Evolutionary conservation across 306 rosid genomes (phyloP).

Genomic region (Ormosia emarginata): DNA sequence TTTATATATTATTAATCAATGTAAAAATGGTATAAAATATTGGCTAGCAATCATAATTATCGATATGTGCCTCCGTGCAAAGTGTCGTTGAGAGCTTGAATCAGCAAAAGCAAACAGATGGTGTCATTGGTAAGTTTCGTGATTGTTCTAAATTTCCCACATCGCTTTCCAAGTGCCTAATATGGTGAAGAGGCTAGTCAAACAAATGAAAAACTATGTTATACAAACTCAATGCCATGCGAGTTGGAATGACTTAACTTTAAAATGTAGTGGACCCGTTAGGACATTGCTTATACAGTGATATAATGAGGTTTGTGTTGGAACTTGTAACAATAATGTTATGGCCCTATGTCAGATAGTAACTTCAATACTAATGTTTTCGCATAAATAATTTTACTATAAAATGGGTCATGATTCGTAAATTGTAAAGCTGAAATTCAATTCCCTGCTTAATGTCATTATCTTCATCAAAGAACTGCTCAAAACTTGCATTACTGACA

Average conservation of each 20-base stretch:
- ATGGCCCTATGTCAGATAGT: conserved; percentile 30
- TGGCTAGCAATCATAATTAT: too few species aligned
- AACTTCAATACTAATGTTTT: conserved; percentile 12
- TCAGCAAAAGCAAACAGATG: conserved; percentile 29
- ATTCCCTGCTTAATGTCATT: conserved; percentile 11
- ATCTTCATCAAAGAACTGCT: not conserved
- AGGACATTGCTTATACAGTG: conserved; percentile 31
- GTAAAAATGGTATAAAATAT: too few species aligned
- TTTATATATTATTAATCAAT: too few species aligned
- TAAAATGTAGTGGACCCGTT: conserved; percentile 40
- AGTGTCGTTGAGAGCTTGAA: conserved; percentile 40
- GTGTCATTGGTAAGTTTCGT: conserved; percentile 39
- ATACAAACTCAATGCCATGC: conserved; percentile 28
- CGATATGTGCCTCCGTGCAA: conserved; percentile 25
- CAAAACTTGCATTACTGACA: not conserved
- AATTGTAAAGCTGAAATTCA: conserved; percentile 20
- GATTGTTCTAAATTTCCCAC: conserved; percentile 47
- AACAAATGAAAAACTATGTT: conserved; percentile 33
- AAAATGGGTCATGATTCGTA: conserved; percentile 14
- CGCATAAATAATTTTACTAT: conserved; percentile 18
- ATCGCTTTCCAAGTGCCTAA: conserved; percentile 41
- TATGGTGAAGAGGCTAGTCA: conserved; percentile 47
- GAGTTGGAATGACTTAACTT: conserved; percentile 31
- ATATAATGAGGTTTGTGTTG: conserved; percentile 51
- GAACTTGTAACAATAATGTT: conserved; percentile 55